phyloP scores from a whole-genome alignment of 192 early-diverging fungal genomes.

The Backusella sp. region DNA sequence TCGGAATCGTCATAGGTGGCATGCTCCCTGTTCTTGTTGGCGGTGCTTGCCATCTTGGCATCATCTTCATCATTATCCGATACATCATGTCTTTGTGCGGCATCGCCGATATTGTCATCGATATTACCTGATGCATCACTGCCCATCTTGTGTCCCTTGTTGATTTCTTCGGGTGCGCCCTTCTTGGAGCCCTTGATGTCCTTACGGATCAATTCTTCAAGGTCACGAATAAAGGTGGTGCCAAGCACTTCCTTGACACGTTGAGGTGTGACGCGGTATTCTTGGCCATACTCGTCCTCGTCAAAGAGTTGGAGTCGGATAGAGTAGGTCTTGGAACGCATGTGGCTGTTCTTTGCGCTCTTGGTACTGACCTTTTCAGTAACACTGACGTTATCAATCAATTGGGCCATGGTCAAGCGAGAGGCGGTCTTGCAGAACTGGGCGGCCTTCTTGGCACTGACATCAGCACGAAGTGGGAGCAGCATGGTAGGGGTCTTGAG shows the following conservation, averaged over 20 bases:
- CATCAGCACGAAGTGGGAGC: constrained; percentile 68
- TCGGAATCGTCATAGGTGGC: constrained; percentile 82
- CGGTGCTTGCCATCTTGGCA: constrained; percentile 66
- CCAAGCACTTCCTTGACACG: constrained; percentile 79
- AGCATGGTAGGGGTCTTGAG: constrained; percentile 95
- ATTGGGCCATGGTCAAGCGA: constrained; percentile 74
- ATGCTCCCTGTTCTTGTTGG: constrained; percentile 58
- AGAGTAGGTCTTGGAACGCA: constrained; percentile 74
- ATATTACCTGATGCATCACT: constrained; percentile 44
- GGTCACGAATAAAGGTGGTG: constrained; percentile 62
- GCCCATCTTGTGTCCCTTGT: constrained; percentile 31
- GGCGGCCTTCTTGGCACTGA: constrained; percentile 62
- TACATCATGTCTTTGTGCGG: constrained; percentile 9
- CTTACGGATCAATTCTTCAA: constrained; percentile 76
- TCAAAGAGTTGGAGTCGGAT: constrained; percentile 87
- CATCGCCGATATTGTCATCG: constrained; percentile 28
- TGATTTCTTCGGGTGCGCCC: constrained; percentile 33
- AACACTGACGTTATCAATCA: constrained; percentile 86
- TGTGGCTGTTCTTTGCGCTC: constrained; percentile 36
- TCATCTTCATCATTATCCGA: constrained; percentile 64
- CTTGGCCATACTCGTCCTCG: constrained; percentile 68
- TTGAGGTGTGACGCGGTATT: constrained; percentile 67
- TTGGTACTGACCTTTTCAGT: constrained; percentile 69
- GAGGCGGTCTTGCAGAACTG: constrained; percentile 72
- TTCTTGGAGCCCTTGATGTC: constrained; percentile 68